phyloP scores from a whole-genome alignment of 2,329 filamentous ascomycete species.

The Colletotrichum cordylinicola region DNA sequence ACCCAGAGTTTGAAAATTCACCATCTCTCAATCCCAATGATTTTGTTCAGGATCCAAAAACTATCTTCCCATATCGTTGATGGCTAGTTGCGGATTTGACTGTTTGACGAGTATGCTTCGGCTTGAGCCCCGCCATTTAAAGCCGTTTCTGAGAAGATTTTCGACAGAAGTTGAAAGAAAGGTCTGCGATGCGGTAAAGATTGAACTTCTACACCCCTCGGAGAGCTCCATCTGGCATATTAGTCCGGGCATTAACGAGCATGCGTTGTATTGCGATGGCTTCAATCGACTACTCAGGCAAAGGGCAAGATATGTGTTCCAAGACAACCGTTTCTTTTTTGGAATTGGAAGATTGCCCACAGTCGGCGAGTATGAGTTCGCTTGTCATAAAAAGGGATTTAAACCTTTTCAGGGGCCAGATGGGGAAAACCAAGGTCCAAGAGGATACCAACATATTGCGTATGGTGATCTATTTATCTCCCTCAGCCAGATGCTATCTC shows the following conservation, averaged over 20 bases:
- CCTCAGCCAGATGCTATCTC: not conserved
- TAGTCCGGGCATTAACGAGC: not conserved
- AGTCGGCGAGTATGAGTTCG: not conserved
- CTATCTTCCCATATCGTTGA: not conserved
- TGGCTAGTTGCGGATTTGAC: not conserved
- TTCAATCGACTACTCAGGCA: not conserved
- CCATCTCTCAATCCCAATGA: not conserved
- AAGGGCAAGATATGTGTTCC: not conserved
- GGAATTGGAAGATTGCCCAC: not conserved
- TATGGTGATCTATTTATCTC: not conserved
- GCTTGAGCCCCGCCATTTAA: not conserved
- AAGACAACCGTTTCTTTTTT: not conserved
- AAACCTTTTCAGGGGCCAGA: not conserved
- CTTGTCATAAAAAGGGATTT: not conserved
- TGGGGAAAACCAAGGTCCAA: not conserved
- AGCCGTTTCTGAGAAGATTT: not conserved
- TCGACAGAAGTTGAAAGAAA: not conserved
- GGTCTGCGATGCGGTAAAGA: not conserved
- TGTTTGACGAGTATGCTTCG: not conserved
- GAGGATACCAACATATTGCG: not conserved
- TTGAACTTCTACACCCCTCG: not conserved
- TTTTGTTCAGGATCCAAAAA: not conserved
- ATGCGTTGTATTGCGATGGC: not conserved
- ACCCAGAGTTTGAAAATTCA: not conserved
- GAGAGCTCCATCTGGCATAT: not conserved